phyloP scores from a whole-genome alignment of 495 filamentous ascomycete genomes.

The Lindgomyces ingoldianus region DNA sequence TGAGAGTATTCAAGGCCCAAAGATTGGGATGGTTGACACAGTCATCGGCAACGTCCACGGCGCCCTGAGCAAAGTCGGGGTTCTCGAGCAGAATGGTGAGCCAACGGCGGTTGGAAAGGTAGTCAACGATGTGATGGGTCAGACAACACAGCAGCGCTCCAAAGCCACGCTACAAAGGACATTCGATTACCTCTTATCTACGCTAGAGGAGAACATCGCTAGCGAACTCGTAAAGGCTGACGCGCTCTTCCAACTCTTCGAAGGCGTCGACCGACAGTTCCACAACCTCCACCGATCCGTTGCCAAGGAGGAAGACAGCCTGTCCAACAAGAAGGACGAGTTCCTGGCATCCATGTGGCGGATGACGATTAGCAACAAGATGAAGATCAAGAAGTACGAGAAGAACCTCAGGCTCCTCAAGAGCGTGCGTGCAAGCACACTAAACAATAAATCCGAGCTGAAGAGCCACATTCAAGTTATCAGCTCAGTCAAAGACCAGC shows the following conservation, averaged over 20 bases:
- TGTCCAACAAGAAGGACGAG: constrained; percentile 76
- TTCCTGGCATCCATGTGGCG: constrained; percentile 84
- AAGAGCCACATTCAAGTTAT: constrained; percentile 81
- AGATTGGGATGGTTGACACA: constrained; percentile 61
- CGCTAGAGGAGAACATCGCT: constrained; percentile 84
- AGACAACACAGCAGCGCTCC: constrained; percentile 75
- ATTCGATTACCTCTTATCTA: constrained; percentile 82
- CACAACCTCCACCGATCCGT: constrained; percentile 84
- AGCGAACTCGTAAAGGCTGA: constrained; percentile 76
- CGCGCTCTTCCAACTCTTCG: constrained; percentile 78
- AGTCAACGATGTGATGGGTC: constrained; percentile 72
- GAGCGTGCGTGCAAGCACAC: constrained; percentile 76
- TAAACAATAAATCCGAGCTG: constrained; percentile 80
- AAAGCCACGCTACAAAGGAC: constrained; percentile 76
- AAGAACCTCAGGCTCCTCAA: constrained; percentile 73
- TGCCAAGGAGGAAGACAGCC: constrained; percentile 73
- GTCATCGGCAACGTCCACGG: constrained; percentile 79
- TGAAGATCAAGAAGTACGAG: constrained; percentile 79
- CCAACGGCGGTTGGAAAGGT: constrained; percentile 68
- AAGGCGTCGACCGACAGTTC: constrained; percentile 84
- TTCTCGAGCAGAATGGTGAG: constrained; percentile 62
- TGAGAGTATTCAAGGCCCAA: constrained; percentile 52
- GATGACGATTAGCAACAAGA: constrained; percentile 71
- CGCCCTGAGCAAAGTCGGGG: constrained; percentile 64
- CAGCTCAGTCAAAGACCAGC: constrained; percentile 72